phyloP scores from a whole-genome alignment of 768 basidiomycete genomes.

The Termitomyces sp. region DNA sequence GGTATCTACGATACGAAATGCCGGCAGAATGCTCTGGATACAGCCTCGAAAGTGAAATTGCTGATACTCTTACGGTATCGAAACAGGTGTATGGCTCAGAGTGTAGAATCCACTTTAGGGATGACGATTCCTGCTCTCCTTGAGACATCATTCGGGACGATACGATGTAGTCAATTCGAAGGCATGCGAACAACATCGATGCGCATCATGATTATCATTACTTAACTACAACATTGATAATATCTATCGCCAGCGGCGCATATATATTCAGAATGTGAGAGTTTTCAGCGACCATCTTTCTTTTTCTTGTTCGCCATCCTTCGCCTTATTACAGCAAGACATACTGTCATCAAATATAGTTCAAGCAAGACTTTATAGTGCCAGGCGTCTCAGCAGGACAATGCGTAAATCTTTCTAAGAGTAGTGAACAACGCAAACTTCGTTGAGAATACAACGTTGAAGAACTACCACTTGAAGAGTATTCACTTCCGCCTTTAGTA shows the following conservation, averaged over 20 bases:
- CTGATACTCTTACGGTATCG: background rate
- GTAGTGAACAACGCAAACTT: no score
- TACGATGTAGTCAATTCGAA: background rate
- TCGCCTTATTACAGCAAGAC: no score
- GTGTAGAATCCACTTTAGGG: background rate
- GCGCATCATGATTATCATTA: background rate
- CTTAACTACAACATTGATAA: background rate
- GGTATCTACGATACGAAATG: constrained; percentile 46
- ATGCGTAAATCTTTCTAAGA: no score
- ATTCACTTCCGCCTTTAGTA: no score
- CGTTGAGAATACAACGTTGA: no score
- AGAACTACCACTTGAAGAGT: no score
- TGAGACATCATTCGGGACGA: background rate
- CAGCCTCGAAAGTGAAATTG: constrained; percentile 26
- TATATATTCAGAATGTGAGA: background rate
- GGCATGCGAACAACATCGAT: background rate
- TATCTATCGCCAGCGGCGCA: background rate
- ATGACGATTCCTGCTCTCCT: background rate
- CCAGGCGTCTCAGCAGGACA: no score
- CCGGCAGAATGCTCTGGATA: constrained; percentile 43
- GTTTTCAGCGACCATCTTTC: background rate
- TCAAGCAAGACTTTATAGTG: no score
- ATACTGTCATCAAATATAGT: no score
- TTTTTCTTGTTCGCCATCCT: no score
- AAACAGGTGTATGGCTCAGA: background rate